These are phyloP conservation scores for Huntiella abstrusa DNA, from an alignment of 2,329 filamentous ascomycete genomes.

Conservation along the genomic window DNA sequence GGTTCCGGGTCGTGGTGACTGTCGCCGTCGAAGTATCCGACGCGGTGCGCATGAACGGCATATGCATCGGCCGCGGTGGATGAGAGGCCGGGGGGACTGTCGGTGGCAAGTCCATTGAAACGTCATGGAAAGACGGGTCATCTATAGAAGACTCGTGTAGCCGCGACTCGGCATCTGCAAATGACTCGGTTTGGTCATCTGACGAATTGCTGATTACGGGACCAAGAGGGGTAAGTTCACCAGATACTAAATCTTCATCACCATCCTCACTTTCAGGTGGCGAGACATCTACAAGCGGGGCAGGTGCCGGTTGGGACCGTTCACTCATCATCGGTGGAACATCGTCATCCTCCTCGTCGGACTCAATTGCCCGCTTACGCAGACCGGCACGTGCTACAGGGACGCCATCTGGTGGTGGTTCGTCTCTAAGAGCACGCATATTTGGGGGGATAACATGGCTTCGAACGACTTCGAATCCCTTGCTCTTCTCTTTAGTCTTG, in stretches of 20 bases:
- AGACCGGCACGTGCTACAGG: slow-evolving; percentile 44
- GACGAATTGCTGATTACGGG: background rate
- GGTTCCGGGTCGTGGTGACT: slow-evolving; percentile 32
- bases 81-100: slow-evolving; percentile 12
- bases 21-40: slow-evolving; percentile 7
- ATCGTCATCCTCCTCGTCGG: slow-evolving; percentile 32
- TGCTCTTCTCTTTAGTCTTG: slow-evolving; percentile 84
- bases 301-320: slow-evolving; percentile 10
- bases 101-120: slow-evolving; percentile 12
- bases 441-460: slow-evolving; percentile 65
- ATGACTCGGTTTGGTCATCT: slow-evolving; percentile 4
- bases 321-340: slow-evolving; percentile 11
- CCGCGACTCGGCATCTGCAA: background rate
- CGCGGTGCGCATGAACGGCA: slow-evolving; percentile 38
- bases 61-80: slow-evolving; percentile 18
- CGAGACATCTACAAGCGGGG: slow-evolving; percentile 20
- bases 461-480: slow-evolving; percentile 91
- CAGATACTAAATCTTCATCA: slow-evolving; percentile 8
- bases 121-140: slow-evolving; percentile 2
- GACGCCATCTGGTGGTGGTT: slow-evolving; percentile 47
- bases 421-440: slow-evolving; percentile 35
- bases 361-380: slow-evolving; percentile 43
- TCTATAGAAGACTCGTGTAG: background rate
- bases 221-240: slow-evolving; percentile 5
- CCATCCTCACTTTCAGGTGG: background rate